Evolutionary conservation across 2,329 filamentous ascomycete genomes (phyloP).

Genomic region (Trichoderma sp.): DNA sequence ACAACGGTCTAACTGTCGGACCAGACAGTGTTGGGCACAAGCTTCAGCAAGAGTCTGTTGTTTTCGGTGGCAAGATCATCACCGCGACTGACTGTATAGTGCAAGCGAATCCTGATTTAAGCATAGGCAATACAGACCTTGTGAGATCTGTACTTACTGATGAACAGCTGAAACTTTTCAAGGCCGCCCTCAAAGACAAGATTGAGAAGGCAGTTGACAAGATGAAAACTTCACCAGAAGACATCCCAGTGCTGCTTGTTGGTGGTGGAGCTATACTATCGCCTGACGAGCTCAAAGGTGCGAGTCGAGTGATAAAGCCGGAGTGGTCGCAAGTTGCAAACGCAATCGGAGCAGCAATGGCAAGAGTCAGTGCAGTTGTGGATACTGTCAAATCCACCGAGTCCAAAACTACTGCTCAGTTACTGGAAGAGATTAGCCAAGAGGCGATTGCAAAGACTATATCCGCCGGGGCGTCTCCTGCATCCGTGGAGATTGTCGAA

Average conservation of each 20-base stretch:
- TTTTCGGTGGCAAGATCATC: slow-evolving; percentile 57
- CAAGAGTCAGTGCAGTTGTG: slow-evolving; percentile 57
- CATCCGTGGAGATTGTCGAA: slow-evolving; percentile 51
- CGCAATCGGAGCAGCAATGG: slow-evolving; percentile 65
- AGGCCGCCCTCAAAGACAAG: slow-evolving; percentile 48
- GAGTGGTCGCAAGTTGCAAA: slow-evolving; percentile 62
- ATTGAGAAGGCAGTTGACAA: slow-evolving; percentile 59
- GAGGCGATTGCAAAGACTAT: slow-evolving; percentile 48
- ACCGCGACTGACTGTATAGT: slow-evolving; percentile 61
- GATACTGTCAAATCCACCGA: slow-evolving; percentile 54
- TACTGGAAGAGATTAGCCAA: slow-evolving; percentile 41
- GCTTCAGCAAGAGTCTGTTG: slow-evolving; percentile 52
- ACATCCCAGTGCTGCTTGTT: slow-evolving; percentile 61
- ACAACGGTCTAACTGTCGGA: slow-evolving; percentile 50
- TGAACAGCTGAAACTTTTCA: slow-evolving; percentile 41
- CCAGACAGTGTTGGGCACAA: slow-evolving; percentile 64
- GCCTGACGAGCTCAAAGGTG: slow-evolving; percentile 55
- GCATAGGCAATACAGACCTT: slow-evolving; percentile 46
- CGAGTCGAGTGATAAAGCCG: slow-evolving; percentile 57
- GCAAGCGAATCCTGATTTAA: slow-evolving; percentile 33
- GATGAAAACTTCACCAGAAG: slow-evolving; percentile 63
- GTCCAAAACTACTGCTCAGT: slow-evolving; percentile 38
- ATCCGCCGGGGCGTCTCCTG: slow-evolving; percentile 45
- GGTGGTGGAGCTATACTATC: slow-evolving; percentile 64
- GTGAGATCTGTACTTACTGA: slow-evolving; percentile 35